A percentile compares a stretch with the other conserved stretches of the same genome.
These are phyloP conservation scores for Rhodomyrtus psidioides DNA, from an alignment of 441 rosid genomes.

Conservation along the genomic window DNA sequence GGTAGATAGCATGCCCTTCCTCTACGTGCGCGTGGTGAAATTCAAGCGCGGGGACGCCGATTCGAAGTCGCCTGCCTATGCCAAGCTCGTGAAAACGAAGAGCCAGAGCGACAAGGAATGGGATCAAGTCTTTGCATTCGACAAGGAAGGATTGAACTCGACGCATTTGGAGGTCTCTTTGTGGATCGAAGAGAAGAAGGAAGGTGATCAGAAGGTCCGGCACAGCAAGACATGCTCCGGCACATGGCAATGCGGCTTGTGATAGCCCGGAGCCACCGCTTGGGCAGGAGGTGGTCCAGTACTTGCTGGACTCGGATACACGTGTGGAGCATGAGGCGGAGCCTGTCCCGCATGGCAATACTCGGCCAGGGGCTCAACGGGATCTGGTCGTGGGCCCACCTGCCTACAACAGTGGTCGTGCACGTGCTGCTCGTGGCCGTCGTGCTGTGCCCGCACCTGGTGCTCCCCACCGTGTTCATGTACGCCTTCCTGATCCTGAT, in stretches of 20 bases:
- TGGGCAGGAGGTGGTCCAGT: constrained; percentile 62
- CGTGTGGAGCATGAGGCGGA: constrained; percentile 68
- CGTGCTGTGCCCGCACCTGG: constrained; percentile 46
- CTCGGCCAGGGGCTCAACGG: constrained; percentile 46
- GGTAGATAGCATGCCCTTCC: constrained; percentile 73
- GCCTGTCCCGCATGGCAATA: constrained; percentile 35
- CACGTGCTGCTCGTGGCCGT: constrained; percentile 42
- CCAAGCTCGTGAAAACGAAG: too few species aligned
- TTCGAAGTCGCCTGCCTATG: too few species aligned
- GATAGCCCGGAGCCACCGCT: constrained; percentile 46
- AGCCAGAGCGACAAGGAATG: too few species aligned
- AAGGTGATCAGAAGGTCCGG: too few species aligned
- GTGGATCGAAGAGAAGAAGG: too few species aligned
- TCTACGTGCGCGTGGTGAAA: too few species aligned
- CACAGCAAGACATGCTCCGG: too few species aligned
- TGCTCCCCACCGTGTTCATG: constrained; percentile 61
- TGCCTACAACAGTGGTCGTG: constrained; percentile 45
- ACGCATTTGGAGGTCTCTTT: too few species aligned
- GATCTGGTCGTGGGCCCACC: constrained; percentile 45
- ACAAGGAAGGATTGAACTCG: too few species aligned
- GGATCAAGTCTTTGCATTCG: too few species aligned
- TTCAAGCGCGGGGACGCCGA: too few species aligned
- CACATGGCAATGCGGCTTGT: constrained; percentile 66
- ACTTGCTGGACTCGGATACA: constrained; percentile 49
- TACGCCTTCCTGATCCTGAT: constrained; percentile 47